These are phyloP conservation scores for Saraca asoca DNA, from an alignment of 331 rosid species.

Conservation along the genomic window DNA sequence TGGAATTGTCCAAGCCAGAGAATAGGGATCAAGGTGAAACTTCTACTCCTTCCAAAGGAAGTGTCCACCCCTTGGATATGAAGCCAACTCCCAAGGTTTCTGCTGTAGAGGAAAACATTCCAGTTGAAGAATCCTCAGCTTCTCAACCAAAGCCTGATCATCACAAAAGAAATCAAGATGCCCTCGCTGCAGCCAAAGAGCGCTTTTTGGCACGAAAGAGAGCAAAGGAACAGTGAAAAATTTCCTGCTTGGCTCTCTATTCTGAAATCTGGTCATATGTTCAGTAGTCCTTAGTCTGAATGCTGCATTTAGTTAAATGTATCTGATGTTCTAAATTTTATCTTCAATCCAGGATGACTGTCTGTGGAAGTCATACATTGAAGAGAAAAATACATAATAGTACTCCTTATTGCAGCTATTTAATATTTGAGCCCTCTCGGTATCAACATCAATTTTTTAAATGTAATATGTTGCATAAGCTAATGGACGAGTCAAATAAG, in stretches of 20 bases:
- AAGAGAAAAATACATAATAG: too few relatives aligned
- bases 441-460: too few relatives aligned
- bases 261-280: background rate
- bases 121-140: slow-evolving; percentile 39
- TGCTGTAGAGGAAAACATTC: slow-evolving; percentile 32
- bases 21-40: slow-evolving; percentile 42
- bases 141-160: slow-evolving; percentile 56
- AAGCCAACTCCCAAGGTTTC: slow-evolving; percentile 37
- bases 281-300: too few relatives aligned
- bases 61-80: slow-evolving; percentile 35
- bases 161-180: slow-evolving; percentile 80
- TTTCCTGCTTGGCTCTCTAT: slow-evolving; percentile 13
- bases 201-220: slow-evolving; percentile 81
- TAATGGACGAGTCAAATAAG: too few relatives aligned
- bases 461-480: too few relatives aligned
- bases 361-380: too few relatives aligned
- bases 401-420: too few relatives aligned
- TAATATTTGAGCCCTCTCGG: too few relatives aligned
- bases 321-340: too few relatives aligned
- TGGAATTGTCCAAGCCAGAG: slow-evolving; percentile 35
- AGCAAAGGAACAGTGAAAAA: slow-evolving; percentile 52
- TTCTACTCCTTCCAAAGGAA: slow-evolving; percentile 32
- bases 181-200: slow-evolving; percentile 77
- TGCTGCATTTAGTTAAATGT: too few relatives aligned
- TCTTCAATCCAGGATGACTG: too few relatives aligned